Conservation (phyloP, 257 asterid genomes). For the Salvia miltiorrhiza region DNA sequence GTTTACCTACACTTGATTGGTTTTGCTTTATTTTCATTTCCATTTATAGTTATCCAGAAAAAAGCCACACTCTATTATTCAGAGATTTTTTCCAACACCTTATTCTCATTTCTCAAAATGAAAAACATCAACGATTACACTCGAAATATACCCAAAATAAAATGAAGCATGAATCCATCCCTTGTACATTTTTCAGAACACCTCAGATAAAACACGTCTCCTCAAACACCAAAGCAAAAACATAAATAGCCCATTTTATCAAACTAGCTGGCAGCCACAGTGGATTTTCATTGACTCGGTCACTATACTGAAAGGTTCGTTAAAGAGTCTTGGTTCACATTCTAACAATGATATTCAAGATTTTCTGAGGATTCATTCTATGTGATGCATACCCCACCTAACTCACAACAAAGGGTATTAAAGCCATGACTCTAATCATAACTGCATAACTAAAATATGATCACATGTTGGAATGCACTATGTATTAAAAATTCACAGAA, state of each 20-base stretch:
- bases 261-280: background rate
- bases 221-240: background rate
- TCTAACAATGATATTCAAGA: background rate
- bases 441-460: background rate
- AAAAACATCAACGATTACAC: too few relatives aligned
- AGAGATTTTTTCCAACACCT: too few relatives aligned
- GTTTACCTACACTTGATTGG: too few relatives aligned
- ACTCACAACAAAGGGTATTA: background rate
- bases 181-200: too few relatives aligned
- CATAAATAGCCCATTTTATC: background rate
- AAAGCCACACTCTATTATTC: too few relatives aligned
- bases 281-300: background rate
- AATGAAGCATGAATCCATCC: too few relatives aligned
- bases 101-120: too few relatives aligned
- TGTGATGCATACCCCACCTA: background rate
- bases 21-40: too few relatives aligned
- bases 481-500: conserved; percentile 5
- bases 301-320: background rate
- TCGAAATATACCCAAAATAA: too few relatives aligned
- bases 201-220: too few relatives aligned
- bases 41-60: too few relatives aligned
- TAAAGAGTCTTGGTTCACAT: background rate
- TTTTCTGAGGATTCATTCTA: background rate
- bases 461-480: background rate
- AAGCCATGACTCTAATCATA: background rate